Evolutionary conservation across 2,329 filamentous ascomycete genomes (phyloP).

Genomic region (Penicillium crustosum): DNA sequence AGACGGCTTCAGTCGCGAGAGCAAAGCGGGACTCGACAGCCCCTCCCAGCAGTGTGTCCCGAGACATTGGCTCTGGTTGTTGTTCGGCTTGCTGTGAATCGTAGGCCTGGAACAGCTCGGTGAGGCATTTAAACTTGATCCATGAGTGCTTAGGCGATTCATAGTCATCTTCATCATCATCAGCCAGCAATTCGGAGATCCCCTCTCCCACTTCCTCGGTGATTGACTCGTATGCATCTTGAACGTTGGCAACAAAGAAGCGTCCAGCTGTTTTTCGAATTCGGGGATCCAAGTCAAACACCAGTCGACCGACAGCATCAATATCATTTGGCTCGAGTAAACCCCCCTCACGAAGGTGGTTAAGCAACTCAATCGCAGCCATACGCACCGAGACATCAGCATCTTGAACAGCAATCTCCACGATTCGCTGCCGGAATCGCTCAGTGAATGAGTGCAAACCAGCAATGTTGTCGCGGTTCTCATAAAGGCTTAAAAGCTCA

Average conservation of each 20-base stretch:
- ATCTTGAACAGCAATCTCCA: slow-evolving; percentile 90
- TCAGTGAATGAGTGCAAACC: slow-evolving; percentile 88
- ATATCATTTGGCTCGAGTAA: slow-evolving; percentile 90
- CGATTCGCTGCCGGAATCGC: slow-evolving; percentile 78
- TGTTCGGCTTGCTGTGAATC: slow-evolving; percentile 60
- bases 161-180: slow-evolving; percentile 70
- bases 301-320: slow-evolving; percentile 79
- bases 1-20: slow-evolving; percentile 80
- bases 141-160: slow-evolving; percentile 76
- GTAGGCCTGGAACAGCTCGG: slow-evolving; percentile 78
- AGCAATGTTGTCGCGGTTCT: slow-evolving; percentile 72
- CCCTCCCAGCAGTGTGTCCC: slow-evolving; percentile 56
- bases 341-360: slow-evolving; percentile 76
- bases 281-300: slow-evolving; percentile 82
- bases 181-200: slow-evolving; percentile 71
- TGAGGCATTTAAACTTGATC: slow-evolving; percentile 89
- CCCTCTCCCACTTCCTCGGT: slow-evolving; percentile 81
- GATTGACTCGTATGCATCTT: slow-evolving; percentile 75
- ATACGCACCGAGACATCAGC: slow-evolving; percentile 78
- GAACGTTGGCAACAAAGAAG: slow-evolving; percentile 87
- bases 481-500: slow-evolving; percentile 77
- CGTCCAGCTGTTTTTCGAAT: slow-evolving; percentile 84
- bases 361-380: slow-evolving; percentile 75
- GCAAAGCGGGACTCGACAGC: slow-evolving; percentile 78
- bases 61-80: slow-evolving; percentile 27